Base-by-base conservation (phyloP, 108 stramenopile genomes). In the Cyclotella atomus region DNA sequence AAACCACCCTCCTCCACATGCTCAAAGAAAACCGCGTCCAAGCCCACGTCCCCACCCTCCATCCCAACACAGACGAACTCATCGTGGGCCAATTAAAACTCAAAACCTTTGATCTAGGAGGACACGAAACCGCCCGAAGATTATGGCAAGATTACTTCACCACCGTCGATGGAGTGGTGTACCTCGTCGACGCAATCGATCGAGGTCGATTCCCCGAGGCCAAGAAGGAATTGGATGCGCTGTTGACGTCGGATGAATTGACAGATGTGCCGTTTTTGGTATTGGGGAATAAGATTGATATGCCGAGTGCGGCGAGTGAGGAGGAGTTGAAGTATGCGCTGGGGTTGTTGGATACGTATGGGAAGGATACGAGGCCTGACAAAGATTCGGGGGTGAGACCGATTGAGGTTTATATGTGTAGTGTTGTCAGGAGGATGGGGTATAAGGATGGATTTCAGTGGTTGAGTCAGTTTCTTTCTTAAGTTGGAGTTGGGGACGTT, bases 241-340 rank as follows among this genome's bases (percentile, higher is more conserved):
- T 98, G 28, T 81, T 97, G 57, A 90, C 91, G 30, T 90, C 85
- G 38, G 97, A 98, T 70, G 96, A 97, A 81, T 85, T 99, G 65
- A 83, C 85, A 28, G 95, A 96, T 73, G 97, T 98, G 34, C 99
- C 99, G 16, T 98, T 98, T 75, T 89, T 99, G 68, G 97, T 99
- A 32, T 87, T 99, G 52, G 99, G 99, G 67, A 99, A 99, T 85
- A 99, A 99, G 81, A 99, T 99, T 74, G 99, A 99, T 76, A 92
- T 97, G 83, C 95, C 95, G 41, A 83, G 76, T 62, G 98, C 99
- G 43, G 97, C 94, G 1, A 79, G 80, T 56, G 99, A 99, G 71
- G 98, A 99, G 68, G 97, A 99, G 75, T 87, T 99, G 35, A 95
- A 98, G 69, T 97, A 95, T 78, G 92, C 91, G 4, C 83, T 99